These are phyloP conservation scores for Stentor coeruleus DNA, from an alignment of 73 alveolate species.

Conservation along the genomic window DNA sequence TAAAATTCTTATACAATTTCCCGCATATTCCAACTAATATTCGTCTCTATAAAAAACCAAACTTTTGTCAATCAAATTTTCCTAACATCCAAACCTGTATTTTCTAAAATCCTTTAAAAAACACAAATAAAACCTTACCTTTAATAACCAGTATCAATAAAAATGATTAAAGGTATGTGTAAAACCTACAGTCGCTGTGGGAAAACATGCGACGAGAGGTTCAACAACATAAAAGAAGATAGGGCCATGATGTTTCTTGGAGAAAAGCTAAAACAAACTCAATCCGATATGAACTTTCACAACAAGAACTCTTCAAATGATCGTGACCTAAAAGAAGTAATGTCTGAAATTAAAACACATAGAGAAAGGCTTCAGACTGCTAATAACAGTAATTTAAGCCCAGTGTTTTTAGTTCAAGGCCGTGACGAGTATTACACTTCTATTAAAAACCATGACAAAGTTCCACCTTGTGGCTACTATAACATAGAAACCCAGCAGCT, in stretches of 20 bases:
- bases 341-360: neutral
- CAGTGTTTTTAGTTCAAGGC: neutral
- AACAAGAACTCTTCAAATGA: neutral
- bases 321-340: neutral
- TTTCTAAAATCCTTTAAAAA: too few species aligned
- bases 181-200: conserved; percentile 8
- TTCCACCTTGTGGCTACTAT: conserved; percentile 1
- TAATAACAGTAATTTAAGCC: neutral
- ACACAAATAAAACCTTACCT: too few species aligned
- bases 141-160: too few species aligned
- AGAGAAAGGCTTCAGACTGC: neutral
- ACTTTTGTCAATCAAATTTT: conserved; percentile 2
- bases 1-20: too few species aligned
- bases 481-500: neutral
- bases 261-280: neutral
- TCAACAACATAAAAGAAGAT: conserved; percentile 1
- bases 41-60: neutral
- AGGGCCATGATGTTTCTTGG: neutral
- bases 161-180: neutral
- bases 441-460: neutral
- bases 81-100: too few species aligned
- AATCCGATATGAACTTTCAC: too few species aligned
- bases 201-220: neutral
- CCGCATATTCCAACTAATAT: neutral
- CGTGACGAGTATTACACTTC: conserved; percentile 9